Evolutionary conservation across 495 filamentous ascomycete species (phyloP).

Genomic region (Penicillium silybi): DNA sequence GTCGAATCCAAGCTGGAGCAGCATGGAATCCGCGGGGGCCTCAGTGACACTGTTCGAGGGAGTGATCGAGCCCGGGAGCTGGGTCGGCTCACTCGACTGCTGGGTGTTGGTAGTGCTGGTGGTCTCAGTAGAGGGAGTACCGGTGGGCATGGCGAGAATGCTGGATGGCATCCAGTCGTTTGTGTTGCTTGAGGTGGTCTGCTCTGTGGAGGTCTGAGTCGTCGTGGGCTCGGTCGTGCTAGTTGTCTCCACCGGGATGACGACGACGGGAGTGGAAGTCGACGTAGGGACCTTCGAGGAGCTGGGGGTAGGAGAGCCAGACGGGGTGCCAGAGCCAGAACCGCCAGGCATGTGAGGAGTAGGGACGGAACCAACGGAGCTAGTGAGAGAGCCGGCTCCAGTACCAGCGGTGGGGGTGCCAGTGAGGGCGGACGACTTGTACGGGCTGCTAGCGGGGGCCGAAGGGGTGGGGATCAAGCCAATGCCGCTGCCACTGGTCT

Average conservation of each 20-base stretch:
- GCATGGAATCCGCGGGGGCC: constrained; percentile 56
- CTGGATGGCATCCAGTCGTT: constrained; percentile 28
- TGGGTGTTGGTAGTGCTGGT: constrained; percentile 34
- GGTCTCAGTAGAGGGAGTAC: constrained; percentile 21
- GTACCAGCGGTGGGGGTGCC: constrained; percentile 29
- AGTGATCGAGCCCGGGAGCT: constrained; percentile 70
- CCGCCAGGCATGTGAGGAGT: constrained; percentile 15
- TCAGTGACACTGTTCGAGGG: constrained; percentile 53
- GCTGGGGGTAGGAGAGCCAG: constrained; percentile 12
- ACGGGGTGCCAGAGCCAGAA: constrained; percentile 4
- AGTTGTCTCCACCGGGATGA: neutral
- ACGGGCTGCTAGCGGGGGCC: constrained; percentile 1
- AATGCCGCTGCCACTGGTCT: constrained; percentile 7
- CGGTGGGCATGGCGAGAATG: constrained; percentile 22
- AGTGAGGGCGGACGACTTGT: constrained; percentile 15
- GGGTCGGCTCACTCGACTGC: constrained; percentile 36
- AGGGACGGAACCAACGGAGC: constrained; percentile 20
- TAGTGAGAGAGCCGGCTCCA: constrained; percentile 16
- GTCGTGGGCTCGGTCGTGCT: constrained; percentile 9
- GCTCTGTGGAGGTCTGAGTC: constrained; percentile 15
- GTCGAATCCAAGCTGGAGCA: constrained; percentile 84
- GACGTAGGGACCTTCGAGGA: constrained; percentile 10
- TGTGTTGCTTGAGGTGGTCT: constrained; percentile 11
- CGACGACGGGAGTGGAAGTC: constrained; percentile 9
- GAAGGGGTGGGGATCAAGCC: constrained; percentile 17